Percentiles rank a stretch among this genome's conserved stretches.
These are phyloP conservation scores for Penicillium hordei DNA, from an alignment of 2,329 filamentous ascomycete species.

Conservation along the genomic window DNA sequence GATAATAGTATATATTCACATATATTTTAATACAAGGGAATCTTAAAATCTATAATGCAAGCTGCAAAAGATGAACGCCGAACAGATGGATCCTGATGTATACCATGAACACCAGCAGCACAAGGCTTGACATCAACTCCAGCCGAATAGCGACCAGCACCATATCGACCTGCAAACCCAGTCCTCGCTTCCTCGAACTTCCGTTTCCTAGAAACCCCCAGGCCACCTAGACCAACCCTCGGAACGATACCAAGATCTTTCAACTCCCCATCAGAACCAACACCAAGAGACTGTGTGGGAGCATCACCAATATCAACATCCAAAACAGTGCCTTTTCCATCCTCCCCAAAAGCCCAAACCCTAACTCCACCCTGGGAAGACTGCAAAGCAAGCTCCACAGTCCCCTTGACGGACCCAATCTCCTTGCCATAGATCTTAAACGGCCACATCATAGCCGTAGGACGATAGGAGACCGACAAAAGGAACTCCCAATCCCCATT, in stretches of 20 bases:
- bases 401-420: conserved; percentile 47
- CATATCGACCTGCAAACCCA: conserved; percentile 28
- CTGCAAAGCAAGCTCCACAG: conserved; percentile 55
- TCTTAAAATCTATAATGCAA: conserved; percentile 39
- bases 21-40: conserved; percentile 22
- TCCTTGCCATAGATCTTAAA: conserved; percentile 51
- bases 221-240: conserved; percentile 3
- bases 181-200: conserved; percentile 24
- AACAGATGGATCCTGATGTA: conserved; percentile 6
- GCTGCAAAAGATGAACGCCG: conserved; percentile 36
- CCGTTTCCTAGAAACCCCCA: conserved; percentile 25
- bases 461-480: conserved; percentile 37
- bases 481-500: conserved; percentile 45
- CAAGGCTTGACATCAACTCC: conserved; percentile 10
- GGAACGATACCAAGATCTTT: conserved; percentile 20
- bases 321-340: conserved; percentile 49
- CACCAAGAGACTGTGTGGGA: conserved; percentile 15
- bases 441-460: conserved; percentile 48
- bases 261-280: conserved; percentile 29
- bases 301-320: conserved; percentile 41
- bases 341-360: conserved; percentile 54
- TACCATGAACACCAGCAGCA: conserved; percentile 2
- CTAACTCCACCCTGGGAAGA: conserved; percentile 43
- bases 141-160: conserved; percentile 16
- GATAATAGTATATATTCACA: background rate